These are phyloP conservation scores for Aspergillus haitiensis DNA, from an alignment of 495 filamentous ascomycete species.

Conservation along the genomic window DNA sequence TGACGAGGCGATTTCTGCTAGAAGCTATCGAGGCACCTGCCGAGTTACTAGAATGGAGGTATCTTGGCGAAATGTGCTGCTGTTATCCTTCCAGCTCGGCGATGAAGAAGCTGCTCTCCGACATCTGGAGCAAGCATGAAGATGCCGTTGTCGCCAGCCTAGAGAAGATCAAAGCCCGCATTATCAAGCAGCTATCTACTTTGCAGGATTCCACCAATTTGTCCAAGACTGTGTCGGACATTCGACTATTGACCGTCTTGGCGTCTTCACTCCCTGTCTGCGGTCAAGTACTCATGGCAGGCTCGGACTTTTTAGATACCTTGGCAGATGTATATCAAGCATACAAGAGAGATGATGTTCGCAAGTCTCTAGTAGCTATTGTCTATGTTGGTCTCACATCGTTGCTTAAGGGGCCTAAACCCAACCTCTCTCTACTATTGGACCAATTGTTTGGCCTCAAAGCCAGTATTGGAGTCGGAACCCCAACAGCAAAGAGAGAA, in stretches of 20 bases:
- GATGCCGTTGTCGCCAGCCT: slow-evolving; percentile 41
- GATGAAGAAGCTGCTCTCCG: slow-evolving; percentile 46
- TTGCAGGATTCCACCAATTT: slow-evolving; percentile 38
- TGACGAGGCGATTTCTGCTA: slow-evolving; percentile 51
- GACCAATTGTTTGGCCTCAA: slow-evolving; percentile 85
- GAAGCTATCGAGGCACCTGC: slow-evolving; percentile 26
- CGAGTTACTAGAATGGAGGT: slow-evolving; percentile 38
- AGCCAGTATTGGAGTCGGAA: slow-evolving; percentile 57
- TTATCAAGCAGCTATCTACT: slow-evolving; percentile 50
- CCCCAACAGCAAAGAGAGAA: slow-evolving; percentile 39
- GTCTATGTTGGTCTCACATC: slow-evolving; percentile 70
- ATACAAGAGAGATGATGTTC: slow-evolving; percentile 53
- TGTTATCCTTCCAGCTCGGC: slow-evolving; percentile 42
- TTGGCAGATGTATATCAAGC: slow-evolving; percentile 64
- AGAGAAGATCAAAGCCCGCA: slow-evolving; percentile 45
- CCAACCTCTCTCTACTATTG: slow-evolving; percentile 68
- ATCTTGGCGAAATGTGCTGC: slow-evolving; percentile 40
- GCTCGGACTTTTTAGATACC: slow-evolving; percentile 82
- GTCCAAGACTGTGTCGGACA: slow-evolving; percentile 32
- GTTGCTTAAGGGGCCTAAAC: slow-evolving; percentile 61
- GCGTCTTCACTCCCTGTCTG: slow-evolving; percentile 35
- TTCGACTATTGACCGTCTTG: slow-evolving; percentile 44
- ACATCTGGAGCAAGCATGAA: slow-evolving; percentile 40
- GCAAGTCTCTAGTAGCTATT: slow-evolving; percentile 64
- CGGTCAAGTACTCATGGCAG: slow-evolving; percentile 68